Percentiles rank a stretch among this genome's conserved stretches.
These are phyloP conservation scores for Aspergillus wentii DNA, from an alignment of 495 filamentous ascomycete genomes.

Conservation along the genomic window DNA sequence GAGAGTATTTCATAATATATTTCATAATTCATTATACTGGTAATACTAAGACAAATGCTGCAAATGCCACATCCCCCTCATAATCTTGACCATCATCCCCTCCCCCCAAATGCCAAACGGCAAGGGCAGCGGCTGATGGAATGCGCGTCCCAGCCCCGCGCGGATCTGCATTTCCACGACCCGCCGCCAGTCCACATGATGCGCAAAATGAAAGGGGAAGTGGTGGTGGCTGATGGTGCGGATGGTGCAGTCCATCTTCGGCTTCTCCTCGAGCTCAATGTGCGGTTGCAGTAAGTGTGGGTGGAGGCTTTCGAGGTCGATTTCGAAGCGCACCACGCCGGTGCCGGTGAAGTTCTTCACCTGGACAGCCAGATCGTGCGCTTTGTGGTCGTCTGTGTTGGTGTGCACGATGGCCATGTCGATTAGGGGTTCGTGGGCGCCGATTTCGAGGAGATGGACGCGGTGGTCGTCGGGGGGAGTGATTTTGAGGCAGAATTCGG, in stretches of 20 bases:
- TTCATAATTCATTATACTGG: conserved; percentile 2
- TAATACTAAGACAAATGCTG: neutral
- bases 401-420: conserved; percentile 10
- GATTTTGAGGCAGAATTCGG: conserved; percentile 6
- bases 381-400: neutral
- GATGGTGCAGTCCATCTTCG: conserved; percentile 12
- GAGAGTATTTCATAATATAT: no score
- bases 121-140: conserved; percentile 10
- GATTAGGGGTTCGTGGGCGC: conserved; percentile 4
- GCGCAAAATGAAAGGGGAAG: conserved; percentile 12
- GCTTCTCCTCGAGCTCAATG: conserved; percentile 9
- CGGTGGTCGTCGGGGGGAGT: conserved; percentile 1
- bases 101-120: conserved; percentile 6
- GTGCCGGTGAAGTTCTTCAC: conserved; percentile 5
- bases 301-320: conserved; percentile 7
- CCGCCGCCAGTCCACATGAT: conserved; percentile 11
- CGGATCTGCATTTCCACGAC: conserved; percentile 12
- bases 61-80: conserved; percentile 11
- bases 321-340: conserved; percentile 6
- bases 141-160: conserved; percentile 11
- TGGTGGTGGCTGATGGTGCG: conserved; percentile 11
- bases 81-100: conserved; percentile 5
- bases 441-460: neutral
- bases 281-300: conserved; percentile 9
- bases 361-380: conserved; percentile 10